Percentiles rank a stretch among this genome's conserved stretches.
Conservation (phyloP, 2,329 filamentous ascomycete species). For the Claviceps humidiphila region DNA sequence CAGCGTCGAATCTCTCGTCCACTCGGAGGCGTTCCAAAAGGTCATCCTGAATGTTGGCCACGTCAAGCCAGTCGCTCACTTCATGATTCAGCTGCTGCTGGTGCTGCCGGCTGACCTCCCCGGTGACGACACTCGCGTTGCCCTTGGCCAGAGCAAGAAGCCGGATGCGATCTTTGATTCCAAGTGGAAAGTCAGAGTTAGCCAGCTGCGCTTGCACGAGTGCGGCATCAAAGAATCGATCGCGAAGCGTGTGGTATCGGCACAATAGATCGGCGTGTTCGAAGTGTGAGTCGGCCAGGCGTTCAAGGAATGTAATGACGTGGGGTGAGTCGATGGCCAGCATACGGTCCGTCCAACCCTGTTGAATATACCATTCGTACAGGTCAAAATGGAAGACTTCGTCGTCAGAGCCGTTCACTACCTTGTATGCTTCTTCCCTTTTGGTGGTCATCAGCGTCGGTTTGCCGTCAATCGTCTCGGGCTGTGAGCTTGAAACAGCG, state of each 20-base stretch:
- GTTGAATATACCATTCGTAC: conserved; percentile 93
- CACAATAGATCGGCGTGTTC: conserved; percentile 83
- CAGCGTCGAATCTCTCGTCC: conserved; percentile 54
- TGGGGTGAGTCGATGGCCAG: conserved; percentile 74
- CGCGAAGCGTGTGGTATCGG: conserved; percentile 78
- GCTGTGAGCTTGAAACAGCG: conserved; percentile 50
- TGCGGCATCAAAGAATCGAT: conserved; percentile 75
- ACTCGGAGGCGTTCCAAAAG: conserved; percentile 63
- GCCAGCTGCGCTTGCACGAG: conserved; percentile 75
- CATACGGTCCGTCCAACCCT: conserved; percentile 74
- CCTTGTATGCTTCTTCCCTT: conserved; percentile 74
- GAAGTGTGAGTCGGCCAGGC: conserved; percentile 57
- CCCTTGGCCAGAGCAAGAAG: conserved; percentile 84
- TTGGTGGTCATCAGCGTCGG: conserved; percentile 64
- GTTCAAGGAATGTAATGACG: conserved; percentile 73
- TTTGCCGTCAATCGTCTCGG: conserved; percentile 65
- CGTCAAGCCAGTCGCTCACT: conserved; percentile 74
- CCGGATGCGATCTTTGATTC: conserved; percentile 75
- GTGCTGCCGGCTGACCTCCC: conserved; percentile 62
- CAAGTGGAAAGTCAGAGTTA: conserved; percentile 64
- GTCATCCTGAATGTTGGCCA: conserved; percentile 92
- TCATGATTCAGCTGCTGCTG: conserved; percentile 78
- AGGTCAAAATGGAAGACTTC: conserved; percentile 91
- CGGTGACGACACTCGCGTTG: conserved; percentile 75
- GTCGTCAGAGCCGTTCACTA: conserved; percentile 78